These are phyloP conservation scores for Diutina mesorugosa DNA, from an alignment of 1,139 yeast species.

Conservation along the genomic window DNA sequence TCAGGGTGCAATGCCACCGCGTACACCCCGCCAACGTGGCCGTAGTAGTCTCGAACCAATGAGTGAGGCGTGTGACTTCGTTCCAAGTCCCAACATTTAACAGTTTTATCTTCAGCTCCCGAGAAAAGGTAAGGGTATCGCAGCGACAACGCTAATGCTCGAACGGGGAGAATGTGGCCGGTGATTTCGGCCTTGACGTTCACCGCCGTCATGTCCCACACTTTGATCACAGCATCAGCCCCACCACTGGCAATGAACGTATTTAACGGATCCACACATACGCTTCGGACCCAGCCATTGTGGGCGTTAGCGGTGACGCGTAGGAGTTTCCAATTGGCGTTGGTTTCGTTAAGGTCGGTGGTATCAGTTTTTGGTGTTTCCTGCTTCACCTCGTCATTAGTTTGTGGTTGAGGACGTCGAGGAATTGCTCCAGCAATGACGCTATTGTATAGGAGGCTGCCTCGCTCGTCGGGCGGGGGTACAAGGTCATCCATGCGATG, in stretches of 20 bases:
- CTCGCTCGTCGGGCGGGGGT: neutral
- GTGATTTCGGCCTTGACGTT: slow-evolving; percentile 62
- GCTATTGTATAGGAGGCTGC: neutral
- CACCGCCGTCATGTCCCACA: slow-evolving; percentile 83
- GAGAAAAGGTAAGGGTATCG: slow-evolving; percentile 82
- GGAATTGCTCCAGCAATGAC: neutral
- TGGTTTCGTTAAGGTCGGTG: neutral
- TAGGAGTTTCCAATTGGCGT: neutral
- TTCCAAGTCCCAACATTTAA: slow-evolving; percentile 96
- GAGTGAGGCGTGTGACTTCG: slow-evolving; percentile 42
- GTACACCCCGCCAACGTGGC: slow-evolving; percentile 86
- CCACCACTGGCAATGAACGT: slow-evolving; percentile 46
- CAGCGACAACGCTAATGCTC: slow-evolving; percentile 61
- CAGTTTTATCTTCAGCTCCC: slow-evolving; percentile 87
- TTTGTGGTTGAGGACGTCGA: neutral
- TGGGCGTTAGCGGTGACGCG: slow-evolving; percentile 39
- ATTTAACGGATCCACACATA: slow-evolving; percentile 78
- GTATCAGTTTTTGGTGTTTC: neutral
- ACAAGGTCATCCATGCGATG: neutral
- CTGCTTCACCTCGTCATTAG: neutral
- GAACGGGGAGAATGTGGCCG: slow-evolving; percentile 85
- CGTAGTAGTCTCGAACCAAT: slow-evolving; percentile 71
- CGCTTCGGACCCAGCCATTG: slow-evolving; percentile 80
- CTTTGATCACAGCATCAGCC: slow-evolving; percentile 74
- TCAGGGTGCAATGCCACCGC: slow-evolving; percentile 80